A percentile compares a stretch with the other conserved stretches of the same genome.
phyloP scores from a whole-genome alignment of 805 yeast genomes.

The Saccharomycopsis capsularis region DNA sequence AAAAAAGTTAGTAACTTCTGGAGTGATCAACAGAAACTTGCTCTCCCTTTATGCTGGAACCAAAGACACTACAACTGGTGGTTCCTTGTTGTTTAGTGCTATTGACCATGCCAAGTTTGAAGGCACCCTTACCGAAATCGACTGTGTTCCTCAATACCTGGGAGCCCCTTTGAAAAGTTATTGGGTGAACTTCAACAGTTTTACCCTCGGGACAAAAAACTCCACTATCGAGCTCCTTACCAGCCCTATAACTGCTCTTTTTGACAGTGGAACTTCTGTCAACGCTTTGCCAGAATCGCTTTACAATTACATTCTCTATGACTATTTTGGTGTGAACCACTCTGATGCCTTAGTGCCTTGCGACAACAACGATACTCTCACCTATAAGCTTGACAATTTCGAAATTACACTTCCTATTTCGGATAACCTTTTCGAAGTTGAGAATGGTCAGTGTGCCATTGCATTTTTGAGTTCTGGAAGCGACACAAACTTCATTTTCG shows the following conservation, averaged over 20 bases:
- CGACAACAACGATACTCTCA: conserved; percentile 12
- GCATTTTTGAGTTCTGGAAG: neutral
- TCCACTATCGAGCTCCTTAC: neutral
- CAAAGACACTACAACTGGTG: conserved; percentile 21
- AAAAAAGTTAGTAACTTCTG: neutral
- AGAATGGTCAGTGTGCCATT: conserved; percentile 7
- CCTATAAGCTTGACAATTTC: conserved; percentile 9
- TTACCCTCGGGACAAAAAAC: neutral
- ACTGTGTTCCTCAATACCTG: conserved; percentile 4
- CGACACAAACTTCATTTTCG: conserved; percentile 7
- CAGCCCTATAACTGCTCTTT: conserved; percentile 1
- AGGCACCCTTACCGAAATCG: conserved; percentile 31
- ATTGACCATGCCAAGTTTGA: conserved; percentile 43
- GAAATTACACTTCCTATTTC: conserved; percentile 3
- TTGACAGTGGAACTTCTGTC: conserved; percentile 15
- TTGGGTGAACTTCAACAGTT: conserved; percentile 7
- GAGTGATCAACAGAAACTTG: conserved; percentile 5
- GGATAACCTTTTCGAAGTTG: conserved; percentile 10
- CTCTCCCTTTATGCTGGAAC: conserved; percentile 14
- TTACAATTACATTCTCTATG: conserved; percentile 2
- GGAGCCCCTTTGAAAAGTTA: conserved; percentile 6
- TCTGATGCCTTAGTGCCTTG: conserved; percentile 8
- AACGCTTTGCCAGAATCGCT: conserved; percentile 5
- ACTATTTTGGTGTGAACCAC: conserved; percentile 9
- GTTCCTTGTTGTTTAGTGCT: conserved; percentile 47